Conservation (phyloP, 2,329 filamentous ascomycete genomes). For the Pyrenophora tritici-repentis region DNA sequence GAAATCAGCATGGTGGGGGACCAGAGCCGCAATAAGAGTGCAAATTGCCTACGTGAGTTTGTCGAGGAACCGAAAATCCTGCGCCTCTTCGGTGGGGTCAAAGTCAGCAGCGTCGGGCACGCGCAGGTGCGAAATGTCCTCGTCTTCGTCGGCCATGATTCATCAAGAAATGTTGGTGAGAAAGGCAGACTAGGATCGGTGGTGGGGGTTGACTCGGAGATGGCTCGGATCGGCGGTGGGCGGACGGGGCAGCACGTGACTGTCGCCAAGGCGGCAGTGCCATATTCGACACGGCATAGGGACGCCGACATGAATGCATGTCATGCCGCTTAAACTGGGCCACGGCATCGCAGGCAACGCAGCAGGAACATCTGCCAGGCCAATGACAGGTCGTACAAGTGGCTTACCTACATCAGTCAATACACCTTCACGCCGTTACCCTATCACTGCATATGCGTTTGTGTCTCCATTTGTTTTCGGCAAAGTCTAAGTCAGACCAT, state of each 20-base stretch:
- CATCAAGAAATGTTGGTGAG: neutral
- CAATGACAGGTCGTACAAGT: too few relatives aligned
- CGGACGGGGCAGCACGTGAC: too few relatives aligned
- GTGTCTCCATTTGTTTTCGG: neutral
- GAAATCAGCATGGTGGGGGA: conserved; percentile 5
- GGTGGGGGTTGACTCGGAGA: neutral
- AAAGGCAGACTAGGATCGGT: neutral
- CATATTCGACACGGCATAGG: too few relatives aligned
- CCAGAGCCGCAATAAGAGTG: neutral
- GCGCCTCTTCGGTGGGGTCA: conserved; percentile 76
- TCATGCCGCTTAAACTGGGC: conserved; percentile 2
- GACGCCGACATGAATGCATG: neutral
- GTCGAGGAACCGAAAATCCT: conserved; percentile 80
- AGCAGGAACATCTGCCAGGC: too few relatives aligned
- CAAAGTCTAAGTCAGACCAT: conserved; percentile 3
- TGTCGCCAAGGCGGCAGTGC: too few relatives aligned
- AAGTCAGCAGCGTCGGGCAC: conserved; percentile 31
- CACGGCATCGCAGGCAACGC: neutral
- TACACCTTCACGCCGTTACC: conserved; percentile 3
- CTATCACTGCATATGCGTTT: neutral
- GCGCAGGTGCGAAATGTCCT: conserved; percentile 37
- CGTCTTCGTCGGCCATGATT: conserved; percentile 45
- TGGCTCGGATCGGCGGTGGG: neutral
- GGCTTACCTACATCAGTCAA: neutral
- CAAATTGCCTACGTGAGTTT: conserved; percentile 56